Evolutionary conservation across 148 eudicot genomes (phyloP).

Genomic region (Silene conica): DNA sequence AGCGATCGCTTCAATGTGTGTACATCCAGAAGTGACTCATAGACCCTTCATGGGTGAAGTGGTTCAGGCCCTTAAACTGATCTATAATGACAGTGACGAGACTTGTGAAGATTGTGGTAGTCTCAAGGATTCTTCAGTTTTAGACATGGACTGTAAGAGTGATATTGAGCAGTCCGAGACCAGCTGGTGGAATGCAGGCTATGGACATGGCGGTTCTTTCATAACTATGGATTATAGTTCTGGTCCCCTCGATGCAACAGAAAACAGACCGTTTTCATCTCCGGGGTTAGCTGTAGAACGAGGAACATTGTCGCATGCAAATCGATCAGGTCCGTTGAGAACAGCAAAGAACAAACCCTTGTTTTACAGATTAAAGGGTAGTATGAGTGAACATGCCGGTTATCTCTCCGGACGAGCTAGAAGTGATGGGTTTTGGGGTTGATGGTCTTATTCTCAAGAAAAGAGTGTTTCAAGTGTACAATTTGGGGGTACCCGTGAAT

Average conservation of each 20-base stretch:
- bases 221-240: slow-evolving; percentile 97
- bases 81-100: slow-evolving; percentile 67
- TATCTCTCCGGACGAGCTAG: slow-evolving; percentile 43
- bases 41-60: slow-evolving; percentile 99
- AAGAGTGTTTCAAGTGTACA: slow-evolving; percentile 45
- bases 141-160: slow-evolving; percentile 67
- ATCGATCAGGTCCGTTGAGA: slow-evolving; percentile 85
- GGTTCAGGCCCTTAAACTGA: slow-evolving; percentile 90
- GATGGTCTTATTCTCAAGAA: slow-evolving; percentile 31
- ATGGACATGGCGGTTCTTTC: slow-evolving; percentile 67
- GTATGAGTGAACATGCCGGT: slow-evolving; percentile 85
- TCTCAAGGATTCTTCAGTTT: slow-evolving; percentile 68
- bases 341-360: slow-evolving; percentile 59
- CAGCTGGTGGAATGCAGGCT: slow-evolving; percentile 92
- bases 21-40: slow-evolving; percentile 94
- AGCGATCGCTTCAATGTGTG: slow-evolving; percentile 93
- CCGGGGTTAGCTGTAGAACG: slow-evolving; percentile 50
- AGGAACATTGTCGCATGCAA: slow-evolving; percentile 60
- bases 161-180: slow-evolving; percentile 75
- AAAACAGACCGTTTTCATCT: slow-evolving; percentile 64
- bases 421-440: slow-evolving; percentile 40
- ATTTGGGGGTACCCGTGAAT: slow-evolving; percentile 28
- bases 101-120: slow-evolving; percentile 67
- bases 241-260: slow-evolving; percentile 66
- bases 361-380: slow-evolving; percentile 59